phyloP scores from a whole-genome alignment of 176 grass and related monocot genomes.

The Puccinellia tenuiflora region DNA sequence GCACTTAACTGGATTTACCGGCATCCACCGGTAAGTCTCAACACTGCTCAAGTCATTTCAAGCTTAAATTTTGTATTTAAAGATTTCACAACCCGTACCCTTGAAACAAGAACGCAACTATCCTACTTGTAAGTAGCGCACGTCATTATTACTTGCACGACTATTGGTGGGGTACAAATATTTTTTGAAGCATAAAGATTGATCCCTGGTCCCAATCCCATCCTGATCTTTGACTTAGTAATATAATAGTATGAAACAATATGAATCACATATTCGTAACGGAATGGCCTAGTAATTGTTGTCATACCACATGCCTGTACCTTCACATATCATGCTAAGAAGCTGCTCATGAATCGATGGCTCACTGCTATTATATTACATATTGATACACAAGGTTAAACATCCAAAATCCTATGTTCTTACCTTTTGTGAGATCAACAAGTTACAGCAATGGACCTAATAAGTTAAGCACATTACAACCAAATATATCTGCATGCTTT shows the following conservation, averaged over 20 bases:
- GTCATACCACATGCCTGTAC: neutral
- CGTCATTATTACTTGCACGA: neutral
- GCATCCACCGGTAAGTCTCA: neutral
- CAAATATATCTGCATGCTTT: conserved; percentile 6
- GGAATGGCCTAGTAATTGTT: neutral
- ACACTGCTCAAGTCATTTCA: neutral
- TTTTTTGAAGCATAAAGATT: neutral
- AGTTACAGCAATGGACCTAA: neutral
- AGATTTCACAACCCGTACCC: neutral
- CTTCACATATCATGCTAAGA: conserved; percentile 1
- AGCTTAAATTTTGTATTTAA: neutral
- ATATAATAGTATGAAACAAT: conserved; percentile 1
- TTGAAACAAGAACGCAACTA: neutral
- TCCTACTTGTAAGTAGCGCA: neutral
- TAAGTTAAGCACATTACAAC: conserved; percentile 3
- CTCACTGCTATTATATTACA: neutral
- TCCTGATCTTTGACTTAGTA: neutral
- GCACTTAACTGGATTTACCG: neutral
- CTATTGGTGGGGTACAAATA: neutral
- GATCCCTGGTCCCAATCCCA: neutral
- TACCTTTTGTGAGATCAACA: neutral
- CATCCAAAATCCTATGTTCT: neutral
- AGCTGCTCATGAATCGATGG: neutral
- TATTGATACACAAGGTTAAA: neutral
- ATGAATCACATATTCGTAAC: neutral